Conservation (phyloP, 106 monocot species). For the Dendrobium chrysotoxum region DNA sequence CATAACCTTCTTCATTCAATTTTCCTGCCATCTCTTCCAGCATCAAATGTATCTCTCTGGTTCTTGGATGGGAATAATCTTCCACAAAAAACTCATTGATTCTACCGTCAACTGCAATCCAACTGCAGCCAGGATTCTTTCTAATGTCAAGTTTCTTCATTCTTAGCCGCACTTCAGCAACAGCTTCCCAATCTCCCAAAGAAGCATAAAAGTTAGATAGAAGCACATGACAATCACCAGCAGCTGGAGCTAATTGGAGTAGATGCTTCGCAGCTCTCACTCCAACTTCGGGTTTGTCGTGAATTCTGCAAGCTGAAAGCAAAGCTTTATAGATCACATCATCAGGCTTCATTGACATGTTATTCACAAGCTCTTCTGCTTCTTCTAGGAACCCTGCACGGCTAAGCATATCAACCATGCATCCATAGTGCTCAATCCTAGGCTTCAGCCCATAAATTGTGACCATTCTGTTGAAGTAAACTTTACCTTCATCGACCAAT, state of each 20-base stretch:
- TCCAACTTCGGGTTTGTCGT: constrained; percentile 16
- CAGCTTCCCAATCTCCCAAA: constrained; percentile 17
- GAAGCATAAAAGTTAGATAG: constrained; percentile 35
- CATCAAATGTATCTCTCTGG: constrained; percentile 12
- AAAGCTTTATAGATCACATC: constrained; percentile 32
- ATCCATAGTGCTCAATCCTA: constrained; percentile 35
- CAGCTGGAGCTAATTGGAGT: constrained; percentile 10
- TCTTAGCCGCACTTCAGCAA: constrained; percentile 21
- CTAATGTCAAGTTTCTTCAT: constrained; percentile 29
- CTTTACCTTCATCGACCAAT: constrained; percentile 21
- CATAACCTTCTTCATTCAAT: constrained; percentile 16
- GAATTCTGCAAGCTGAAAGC: constrained; percentile 20
- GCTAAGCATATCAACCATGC: constrained; percentile 28
- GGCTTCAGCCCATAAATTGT: constrained; percentile 10
- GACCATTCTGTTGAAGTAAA: constrained; percentile 21
- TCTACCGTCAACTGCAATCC: constrained; percentile 20
- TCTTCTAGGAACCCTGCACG: constrained; percentile 22
- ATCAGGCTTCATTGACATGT: constrained; percentile 29
- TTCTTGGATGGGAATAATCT: constrained; percentile 22
- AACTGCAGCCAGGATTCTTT: constrained; percentile 39
- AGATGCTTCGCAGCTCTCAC: constrained; percentile 9
- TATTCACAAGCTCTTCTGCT: constrained; percentile 20
- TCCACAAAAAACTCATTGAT: constrained; percentile 32
- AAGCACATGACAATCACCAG: constrained; percentile 27
- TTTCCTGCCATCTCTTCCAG: constrained; percentile 20